phyloP scores from a whole-genome alignment of 176 grass and related monocot genomes.

The Musa itinerans region DNA sequence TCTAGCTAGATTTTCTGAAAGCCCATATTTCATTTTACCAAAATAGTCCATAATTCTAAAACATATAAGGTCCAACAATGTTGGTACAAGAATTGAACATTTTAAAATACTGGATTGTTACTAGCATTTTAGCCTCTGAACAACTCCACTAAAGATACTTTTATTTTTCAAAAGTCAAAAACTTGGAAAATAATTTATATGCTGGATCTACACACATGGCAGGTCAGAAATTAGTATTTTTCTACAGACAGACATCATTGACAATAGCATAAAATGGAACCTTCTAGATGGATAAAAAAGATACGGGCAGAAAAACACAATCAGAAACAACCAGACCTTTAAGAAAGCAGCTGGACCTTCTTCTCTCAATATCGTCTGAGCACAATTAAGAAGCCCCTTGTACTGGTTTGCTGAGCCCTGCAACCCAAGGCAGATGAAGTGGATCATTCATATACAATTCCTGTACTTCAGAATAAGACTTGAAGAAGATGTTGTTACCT shows the following conservation, averaged over 20 bases:
- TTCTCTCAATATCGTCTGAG: slow-evolving; percentile 67
- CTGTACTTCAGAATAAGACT: background rate
- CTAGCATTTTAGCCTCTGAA: no score
- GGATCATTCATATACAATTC: background rate
- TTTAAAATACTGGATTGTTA: no score
- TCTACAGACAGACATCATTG: background rate
- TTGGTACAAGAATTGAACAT: background rate
- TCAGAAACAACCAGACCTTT: slow-evolving; percentile 31
- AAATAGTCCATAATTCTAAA: background rate
- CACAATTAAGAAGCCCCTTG: slow-evolving; percentile 58
- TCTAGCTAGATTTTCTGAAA: background rate
- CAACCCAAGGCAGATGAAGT: background rate
- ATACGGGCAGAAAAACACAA: background rate
- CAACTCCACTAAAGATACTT: no score
- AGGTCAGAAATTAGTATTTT: background rate
- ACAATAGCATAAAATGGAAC: background rate
- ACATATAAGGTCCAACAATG: background rate
- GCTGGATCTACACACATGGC: no score
- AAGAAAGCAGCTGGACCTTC: slow-evolving; percentile 73
- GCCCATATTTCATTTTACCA: background rate
- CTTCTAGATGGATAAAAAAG: background rate
- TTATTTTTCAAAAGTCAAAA: no score
- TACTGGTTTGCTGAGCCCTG: slow-evolving; percentile 66
- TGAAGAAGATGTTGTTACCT: slow-evolving; percentile 35
- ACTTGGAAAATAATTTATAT: no score